phyloP scores from a whole-genome alignment of 306 rosid species.

The Gynostemma pentaphyllum region DNA sequence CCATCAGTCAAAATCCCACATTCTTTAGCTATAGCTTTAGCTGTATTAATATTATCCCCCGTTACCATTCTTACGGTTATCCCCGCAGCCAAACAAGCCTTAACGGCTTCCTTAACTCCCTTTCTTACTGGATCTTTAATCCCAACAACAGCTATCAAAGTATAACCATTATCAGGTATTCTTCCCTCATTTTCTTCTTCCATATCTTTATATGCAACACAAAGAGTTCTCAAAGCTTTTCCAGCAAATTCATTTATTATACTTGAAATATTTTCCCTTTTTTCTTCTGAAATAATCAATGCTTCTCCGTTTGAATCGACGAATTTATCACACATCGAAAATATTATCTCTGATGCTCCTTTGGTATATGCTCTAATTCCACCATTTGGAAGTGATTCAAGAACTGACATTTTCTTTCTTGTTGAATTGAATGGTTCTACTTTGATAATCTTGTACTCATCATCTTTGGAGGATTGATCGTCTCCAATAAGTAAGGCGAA shows the following conservation, averaged over 20 bases:
- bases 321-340: constrained; percentile 53
- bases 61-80: constrained; percentile 76
- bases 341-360: constrained; percentile 81
- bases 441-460: constrained; percentile 37
- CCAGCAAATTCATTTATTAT: constrained; percentile 52
- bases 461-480: constrained; percentile 22
- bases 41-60: constrained; percentile 89
- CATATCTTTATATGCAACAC: constrained; percentile 51
- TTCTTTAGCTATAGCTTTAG: constrained; percentile 89
- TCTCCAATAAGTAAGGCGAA: constrained; percentile 63
- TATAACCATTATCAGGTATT: constrained; percentile 51
- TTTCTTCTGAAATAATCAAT: constrained; percentile 34
- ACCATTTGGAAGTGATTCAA: constrained; percentile 42
- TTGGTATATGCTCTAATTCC: constrained; percentile 52
- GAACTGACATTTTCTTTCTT: constrained; percentile 65
- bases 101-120: constrained; percentile 71
- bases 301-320: constrained; percentile 43
- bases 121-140: constrained; percentile 91
- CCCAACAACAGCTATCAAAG: constrained; percentile 59
- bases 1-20: constrained; percentile 80
- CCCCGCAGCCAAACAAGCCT: constrained; percentile 71
- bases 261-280: constrained; percentile 28
- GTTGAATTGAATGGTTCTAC: constrained; percentile 77
- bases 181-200: constrained; percentile 13
- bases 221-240: constrained; percentile 75